Evolutionary conservation across 177 flowering plant species (phyloP).

Genomic region (Vitis hybrid): DNA sequence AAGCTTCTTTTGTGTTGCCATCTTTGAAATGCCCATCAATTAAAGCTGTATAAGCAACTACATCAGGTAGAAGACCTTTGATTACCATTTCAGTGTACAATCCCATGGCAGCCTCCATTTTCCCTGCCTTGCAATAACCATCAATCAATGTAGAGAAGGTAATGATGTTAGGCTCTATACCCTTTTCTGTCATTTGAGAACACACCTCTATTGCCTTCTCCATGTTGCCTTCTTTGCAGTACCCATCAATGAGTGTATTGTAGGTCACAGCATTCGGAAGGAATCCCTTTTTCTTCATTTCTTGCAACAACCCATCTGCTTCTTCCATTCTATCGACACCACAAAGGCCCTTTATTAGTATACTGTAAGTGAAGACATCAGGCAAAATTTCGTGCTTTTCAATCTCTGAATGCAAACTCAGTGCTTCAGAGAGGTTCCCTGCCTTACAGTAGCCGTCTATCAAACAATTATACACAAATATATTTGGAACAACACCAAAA

Average conservation of each 20-base stretch:
- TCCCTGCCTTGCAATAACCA: slow-evolving; percentile 57
- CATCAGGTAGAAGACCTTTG: slow-evolving; percentile 66
- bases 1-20: slow-evolving; percentile 55
- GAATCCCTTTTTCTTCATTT: slow-evolving; percentile 47
- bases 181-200: slow-evolving; percentile 57
- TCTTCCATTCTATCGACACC: slow-evolving; percentile 39
- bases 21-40: slow-evolving; percentile 66
- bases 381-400: slow-evolving; percentile 33
- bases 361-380: slow-evolving; percentile 61
- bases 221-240: slow-evolving; percentile 51
- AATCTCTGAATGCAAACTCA: slow-evolving; percentile 46
- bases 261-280: slow-evolving; percentile 47
- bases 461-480: slow-evolving; percentile 56
- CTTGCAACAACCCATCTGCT: slow-evolving; percentile 35
- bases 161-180: slow-evolving; percentile 53
- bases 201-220: slow-evolving; percentile 56
- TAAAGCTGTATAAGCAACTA: slow-evolving; percentile 59
- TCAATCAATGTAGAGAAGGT: slow-evolving; percentile 63
- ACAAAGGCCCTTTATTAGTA: slow-evolving; percentile 62
- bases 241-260: slow-evolving; percentile 63
- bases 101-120: slow-evolving; percentile 62
- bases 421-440: slow-evolving; percentile 38
- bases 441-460: slow-evolving; percentile 53
- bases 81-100: slow-evolving; percentile 67
- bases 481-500: slow-evolving; percentile 52